Base-by-base conservation (phyloP, 2,329 filamentous ascomycete genomes). In the Colletotrichum tabaci region DNA sequence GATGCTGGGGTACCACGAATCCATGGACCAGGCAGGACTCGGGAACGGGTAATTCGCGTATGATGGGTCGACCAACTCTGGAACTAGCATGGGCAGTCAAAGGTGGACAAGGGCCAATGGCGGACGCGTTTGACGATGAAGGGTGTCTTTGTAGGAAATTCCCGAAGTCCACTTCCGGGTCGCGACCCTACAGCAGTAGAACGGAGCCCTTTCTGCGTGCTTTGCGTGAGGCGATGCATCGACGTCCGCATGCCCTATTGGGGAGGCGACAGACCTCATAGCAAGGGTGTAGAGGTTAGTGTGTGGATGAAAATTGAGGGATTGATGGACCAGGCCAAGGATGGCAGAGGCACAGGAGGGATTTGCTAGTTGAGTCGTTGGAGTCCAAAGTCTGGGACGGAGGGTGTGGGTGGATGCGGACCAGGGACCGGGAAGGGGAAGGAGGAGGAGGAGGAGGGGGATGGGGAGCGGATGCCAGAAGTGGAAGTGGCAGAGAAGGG, bases 191-290 rank as follows among this genome's bases (percentile, higher is more conserved):
- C 18, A 9, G 35, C 35, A 38, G 35, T 40, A 44, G 56, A 53
- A 52, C 16, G 58, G 58, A 38, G 44, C 66, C 61, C 52, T 66
- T 55, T 18, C 55, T 46, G 55, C 35, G 35, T 52, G 55, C 61
- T 50, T 72, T 42, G 70, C 61, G 61, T 61, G 61, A 66, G 61
- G 61, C 67, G 56, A 72, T 72, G 70, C 55, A 66, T 72, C 53
- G 49, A 50, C 13, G 50, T 53, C 61, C 52, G 56, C 50, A 44
- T 55, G 61, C n/a, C 70, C 62, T 38, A 71, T 72, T 72, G 66
- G 70, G 60, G 66, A 57, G 57, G 35, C 66, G 50, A 66, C 23
- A 61, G 53, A 61, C 55, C 53, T 61, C 58, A 61, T 35, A 15
- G 16, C 70, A 71, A 61, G 70, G 66, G 35, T 61, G 26, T 26